phyloP scores from a whole-genome alignment of 352 stramenopile species.

The Thraustochytrium striatum region DNA sequence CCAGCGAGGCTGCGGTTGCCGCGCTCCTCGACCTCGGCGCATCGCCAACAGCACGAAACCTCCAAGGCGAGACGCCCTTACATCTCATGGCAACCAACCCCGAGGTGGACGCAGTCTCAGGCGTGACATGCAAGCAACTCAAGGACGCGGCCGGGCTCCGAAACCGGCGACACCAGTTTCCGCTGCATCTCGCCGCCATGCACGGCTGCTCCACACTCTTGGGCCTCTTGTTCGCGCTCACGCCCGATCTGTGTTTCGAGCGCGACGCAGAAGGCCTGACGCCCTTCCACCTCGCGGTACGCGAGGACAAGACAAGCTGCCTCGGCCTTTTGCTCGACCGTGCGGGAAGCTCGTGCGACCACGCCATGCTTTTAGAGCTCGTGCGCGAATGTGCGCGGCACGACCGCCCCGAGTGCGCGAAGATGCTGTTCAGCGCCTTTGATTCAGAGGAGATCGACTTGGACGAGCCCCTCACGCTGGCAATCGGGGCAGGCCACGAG shows the following conservation, averaged over 20 bases:
- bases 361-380: not conserved
- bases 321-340: slow-evolving; percentile 6
- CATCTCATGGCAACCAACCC: slow-evolving; percentile 3
- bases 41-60: not conserved
- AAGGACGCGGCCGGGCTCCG: not conserved
- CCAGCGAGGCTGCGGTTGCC: not conserved
- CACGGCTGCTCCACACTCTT: not conserved
- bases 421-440: not conserved
- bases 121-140: not conserved
- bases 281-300: not conserved
- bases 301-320: not conserved
- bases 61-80: slow-evolving; percentile 10
- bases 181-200: slow-evolving; percentile 29
- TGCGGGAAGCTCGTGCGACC: not conserved
- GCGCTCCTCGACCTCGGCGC: slow-evolving; percentile 19
- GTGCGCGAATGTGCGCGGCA: not conserved
- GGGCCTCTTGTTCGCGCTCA: not conserved
- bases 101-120: not conserved
- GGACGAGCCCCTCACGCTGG: not conserved
- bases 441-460: not conserved
- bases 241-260: not conserved
- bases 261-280: not conserved
- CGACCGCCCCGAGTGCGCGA: not conserved
- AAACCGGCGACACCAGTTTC: slow-evolving; percentile 4
- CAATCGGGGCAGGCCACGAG: not conserved